Evolutionary conservation across 768 basidiomycete genomes (phyloP).

Genomic region (Holtermannia corniformis): DNA sequence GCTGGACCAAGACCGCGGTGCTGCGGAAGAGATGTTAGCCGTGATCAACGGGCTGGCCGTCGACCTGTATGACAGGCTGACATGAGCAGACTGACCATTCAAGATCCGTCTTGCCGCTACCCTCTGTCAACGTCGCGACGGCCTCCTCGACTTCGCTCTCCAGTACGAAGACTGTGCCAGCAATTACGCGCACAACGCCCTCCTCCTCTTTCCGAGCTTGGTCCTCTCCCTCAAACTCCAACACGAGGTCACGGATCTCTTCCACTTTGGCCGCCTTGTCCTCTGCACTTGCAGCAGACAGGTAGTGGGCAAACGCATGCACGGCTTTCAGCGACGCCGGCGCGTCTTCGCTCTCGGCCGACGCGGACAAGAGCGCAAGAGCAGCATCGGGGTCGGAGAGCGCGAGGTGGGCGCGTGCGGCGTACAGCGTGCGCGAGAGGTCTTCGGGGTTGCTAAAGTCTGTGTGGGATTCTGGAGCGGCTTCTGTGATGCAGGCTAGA

Average conservation of each 20-base stretch:
- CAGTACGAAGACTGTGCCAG: constrained; percentile 74
- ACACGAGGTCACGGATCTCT: constrained; percentile 69
- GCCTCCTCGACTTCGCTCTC: constrained; percentile 87
- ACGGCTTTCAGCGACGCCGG: constrained; percentile 46
- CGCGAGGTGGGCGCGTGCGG: constrained; percentile 39
- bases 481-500: constrained; percentile 37
- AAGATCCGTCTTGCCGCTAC: constrained; percentile 60
- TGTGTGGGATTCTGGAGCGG: constrained; percentile 21
- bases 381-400: constrained; percentile 20
- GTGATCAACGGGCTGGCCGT: not conserved
- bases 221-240: constrained; percentile 70
- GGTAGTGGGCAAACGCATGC: constrained; percentile 61
- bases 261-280: constrained; percentile 53
- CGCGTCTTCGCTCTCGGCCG: constrained; percentile 5
- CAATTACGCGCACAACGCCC: constrained; percentile 63
- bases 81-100: constrained; percentile 61
- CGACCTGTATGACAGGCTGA: not conserved
- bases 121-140: constrained; percentile 68
- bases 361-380: not conserved
- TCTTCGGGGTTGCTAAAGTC: constrained; percentile 18
- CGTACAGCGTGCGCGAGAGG: constrained; percentile 35
- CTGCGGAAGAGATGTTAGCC: constrained; percentile 43
- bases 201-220: constrained; percentile 56
- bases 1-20: constrained; percentile 69
- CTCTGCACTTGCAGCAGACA: constrained; percentile 44